Evolutionary conservation across 352 stramenopile species (phyloP), one percentile per base, ranked within the genome.

Genomic region (Pythium aristosporum): DNA sequence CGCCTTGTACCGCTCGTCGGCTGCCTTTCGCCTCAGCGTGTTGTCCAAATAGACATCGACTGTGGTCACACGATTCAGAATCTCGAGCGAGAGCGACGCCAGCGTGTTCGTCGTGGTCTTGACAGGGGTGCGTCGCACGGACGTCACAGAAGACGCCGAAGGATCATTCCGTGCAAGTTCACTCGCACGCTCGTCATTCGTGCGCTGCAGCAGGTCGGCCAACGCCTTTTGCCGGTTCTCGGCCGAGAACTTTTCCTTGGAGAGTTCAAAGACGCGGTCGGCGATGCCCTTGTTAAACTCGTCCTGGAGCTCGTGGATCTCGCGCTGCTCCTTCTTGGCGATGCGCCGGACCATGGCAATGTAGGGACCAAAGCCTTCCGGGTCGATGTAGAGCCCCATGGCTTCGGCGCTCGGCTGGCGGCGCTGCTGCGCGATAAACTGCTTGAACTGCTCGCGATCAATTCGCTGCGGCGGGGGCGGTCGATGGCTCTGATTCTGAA

Each of bases 21-120:
- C 69, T 21, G 72, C 62, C 61, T 92, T 89, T 23, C 77, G 71
- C 20, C 79, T 72, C 63, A 96, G 55, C n/a, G 89, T 71, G 10
- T 91, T 90, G 69, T 96, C 87, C 44, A 96, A 57, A 63, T 92
- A 92, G 55, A 91, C 83, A 57, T 96, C 87, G 0, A 93, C 73
- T 34, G 89, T 80, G 0, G 87, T 94, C 47, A 96, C 83, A 15
- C 79, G 80, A 52, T 87, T 86, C 9, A 96, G 78, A 63, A 94
- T 87, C 11, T 94, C 82, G 16, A 94, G 68, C 23, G 85, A 94
- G 6, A 92, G 73, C 57, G 82, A 92, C 57, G 80, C 71, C 48
- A 87, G 69, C 50, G 61, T 73, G n/a, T 54, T 30, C 5, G 46
- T 47, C 39, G 46, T 46, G 16, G 63, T 57, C 39, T 67, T 67